Evolutionary conservation across 2,329 filamentous ascomycete genomes (phyloP), one percentile per base, ranked within the genome.

Genomic region (Paracamarosporium sp.): DNA sequence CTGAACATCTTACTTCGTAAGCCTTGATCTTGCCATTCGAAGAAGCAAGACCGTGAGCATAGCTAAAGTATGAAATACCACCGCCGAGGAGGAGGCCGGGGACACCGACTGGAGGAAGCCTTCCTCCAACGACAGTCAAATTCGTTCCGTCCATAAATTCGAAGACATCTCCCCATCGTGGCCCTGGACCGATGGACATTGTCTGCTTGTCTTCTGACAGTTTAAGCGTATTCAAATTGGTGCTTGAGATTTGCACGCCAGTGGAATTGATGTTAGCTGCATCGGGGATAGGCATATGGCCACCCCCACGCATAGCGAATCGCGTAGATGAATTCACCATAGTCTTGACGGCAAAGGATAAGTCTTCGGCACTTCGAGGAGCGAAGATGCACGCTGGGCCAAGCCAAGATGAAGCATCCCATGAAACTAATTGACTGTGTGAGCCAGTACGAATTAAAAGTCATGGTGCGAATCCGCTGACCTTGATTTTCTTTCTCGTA

Each of bases 101-200:
- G 4, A 72, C 67, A 22, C 71, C 71, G 31, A 74, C 70, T 51
- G 61, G 61, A 20, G 60, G 57, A 12, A 71, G 53, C 33, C 72
- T 47, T 2, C 71, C 71, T 5, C 71, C 71, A 22, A 70, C 53
- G 25, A 70, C 62, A 24, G 63, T 65, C 17, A 69, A 47, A 15
- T 61, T 58, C 2, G 55, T 55, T 8, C 53, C 46, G 9, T 73
- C 64, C 15, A 76, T 47, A 17, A 63, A 54, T 3, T 62, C 59
- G 36, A 63, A 75, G 1, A 73, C 72, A 46, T 73, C 63, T 12
- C 66, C 63, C 72, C 71, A 74, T 44, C 63, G 57, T 9, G 64
- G 61, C 2, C 72, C 72, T 8, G 72, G 62, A 4, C 71, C 71
- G 17, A 74, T 61, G 9, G 46, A 56, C 20, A 73, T 59, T 12